phyloP scores from a whole-genome alignment of 257 asterid species.

The Echium plantagineum region DNA sequence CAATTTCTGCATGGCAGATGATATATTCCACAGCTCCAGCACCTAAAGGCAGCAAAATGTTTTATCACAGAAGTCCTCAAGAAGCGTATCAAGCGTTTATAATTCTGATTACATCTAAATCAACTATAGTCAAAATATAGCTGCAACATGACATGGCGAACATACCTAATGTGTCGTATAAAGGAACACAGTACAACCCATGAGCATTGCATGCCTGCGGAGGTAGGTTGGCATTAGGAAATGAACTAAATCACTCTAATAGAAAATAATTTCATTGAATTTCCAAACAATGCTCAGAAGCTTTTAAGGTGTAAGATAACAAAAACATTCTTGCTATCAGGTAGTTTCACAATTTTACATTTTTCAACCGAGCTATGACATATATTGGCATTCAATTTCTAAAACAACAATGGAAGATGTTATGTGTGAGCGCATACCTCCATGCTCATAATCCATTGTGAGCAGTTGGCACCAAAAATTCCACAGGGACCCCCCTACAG shows the following conservation, averaged over 20 bases:
- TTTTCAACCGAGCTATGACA: not conserved
- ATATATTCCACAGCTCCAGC: constrained; percentile 74
- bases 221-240: not conserved
- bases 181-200: constrained; percentile 67
- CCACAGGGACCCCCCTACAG: constrained; percentile 89
- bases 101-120: not conserved
- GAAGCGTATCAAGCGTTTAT: not conserved
- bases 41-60: constrained; percentile 28
- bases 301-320: not conserved
- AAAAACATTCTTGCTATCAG: too few relatives aligned
- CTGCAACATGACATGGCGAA: not conserved
- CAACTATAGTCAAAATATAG: too few relatives aligned
- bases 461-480: constrained; percentile 75
- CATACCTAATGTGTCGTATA: constrained; percentile 74
- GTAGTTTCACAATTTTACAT: too few relatives aligned
- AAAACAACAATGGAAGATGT: not conserved
- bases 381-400: not conserved
- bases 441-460: constrained; percentile 98
- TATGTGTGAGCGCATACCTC: constrained; percentile 36
- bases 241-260: not conserved
- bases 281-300: not conserved
- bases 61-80: not conserved
- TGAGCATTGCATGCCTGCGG: constrained; percentile 80
- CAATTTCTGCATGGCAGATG: constrained; percentile 64
- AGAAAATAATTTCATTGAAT: not conserved